Conservation (phyloP, 2,329 filamentous ascomycete species). For the Pseudocercospora musae region DNA sequence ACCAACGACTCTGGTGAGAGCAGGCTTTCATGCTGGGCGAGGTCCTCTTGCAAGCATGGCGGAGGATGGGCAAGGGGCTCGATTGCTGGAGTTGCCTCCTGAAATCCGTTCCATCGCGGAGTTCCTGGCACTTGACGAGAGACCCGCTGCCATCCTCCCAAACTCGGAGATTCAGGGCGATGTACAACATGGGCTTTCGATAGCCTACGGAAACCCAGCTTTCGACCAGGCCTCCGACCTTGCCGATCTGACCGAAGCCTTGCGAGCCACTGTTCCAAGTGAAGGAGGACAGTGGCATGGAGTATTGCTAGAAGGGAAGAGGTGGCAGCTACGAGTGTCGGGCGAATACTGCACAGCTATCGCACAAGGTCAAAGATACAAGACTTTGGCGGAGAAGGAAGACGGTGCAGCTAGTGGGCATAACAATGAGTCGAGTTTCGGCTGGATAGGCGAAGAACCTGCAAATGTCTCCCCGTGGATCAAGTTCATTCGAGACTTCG, state of each 20-base stretch:
- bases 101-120: slow-evolving; percentile 22
- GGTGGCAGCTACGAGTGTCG: slow-evolving; percentile 19
- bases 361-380: not conserved
- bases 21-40: no score
- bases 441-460: slow-evolving; percentile 30
- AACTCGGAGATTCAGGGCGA: not conserved
- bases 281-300: slow-evolving; percentile 10
- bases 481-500: slow-evolving; percentile 26
- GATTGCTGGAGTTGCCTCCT: slow-evolving; percentile 14
- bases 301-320: slow-evolving; percentile 8
- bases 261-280: slow-evolving; percentile 5
- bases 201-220: slow-evolving; percentile 17
- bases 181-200: not conserved
- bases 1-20: no score
- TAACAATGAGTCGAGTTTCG: slow-evolving; percentile 9
- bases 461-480: slow-evolving; percentile 25
- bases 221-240: slow-evolving; percentile 9
- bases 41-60: not conserved
- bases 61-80: not conserved
- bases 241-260: slow-evolving; percentile 7
- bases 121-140: slow-evolving; percentile 24
- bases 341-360: slow-evolving; percentile 13
- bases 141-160: slow-evolving; percentile 20
- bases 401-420: no score
- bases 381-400: not conserved